Evolutionary conservation across 1,284 basidiomycete species (phyloP), one percentile per base, ranked within the genome.

Genomic region (Fomitopsis betulina): DNA sequence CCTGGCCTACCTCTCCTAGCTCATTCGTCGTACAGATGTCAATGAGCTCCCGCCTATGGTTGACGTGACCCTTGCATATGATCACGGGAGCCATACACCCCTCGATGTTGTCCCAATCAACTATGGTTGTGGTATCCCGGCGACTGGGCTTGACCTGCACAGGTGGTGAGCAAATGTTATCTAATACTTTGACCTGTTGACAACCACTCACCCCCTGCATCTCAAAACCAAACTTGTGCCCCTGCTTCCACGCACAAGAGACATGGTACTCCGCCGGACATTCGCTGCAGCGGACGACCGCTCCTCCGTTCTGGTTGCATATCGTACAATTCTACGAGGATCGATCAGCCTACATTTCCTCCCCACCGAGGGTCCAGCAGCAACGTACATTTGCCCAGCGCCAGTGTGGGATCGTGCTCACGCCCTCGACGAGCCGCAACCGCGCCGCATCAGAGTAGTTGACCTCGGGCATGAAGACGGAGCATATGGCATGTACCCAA

Each of bases 401-500:
- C 64, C 83, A 76, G 55, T 75, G 75, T 23, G 87, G 79, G 50
- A 96, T 82, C 1, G 82, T 83, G 66, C 87, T 92, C 54, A 96
- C 82, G n/a, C 93, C 94, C 73, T 98, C 96, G 13, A 94, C 91
- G 13, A 87, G 74, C 53, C 88, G 86, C 55, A 96, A 76, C 49
- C 82, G 81, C 12, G 75, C 67, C 0, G 90, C 81, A 70, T 95
- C 88, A 23, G 90, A 89, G 72, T 89, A 96, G 19, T 78, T 79
- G 7, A 96, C 76, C 67, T 97, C 95, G 3, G 90, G 89, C 33
- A 88, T 85, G 75, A 94, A 98, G 0, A 92, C 84, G 1, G 95
- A 85, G 74, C 96, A 98, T 1, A 98, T 72, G 21, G 95, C 78
- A 70, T 99, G 96, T 0, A 87, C 87, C 93, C 94, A 98, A 61